Percentiles rank a stretch among this genome's conserved stretches.
Conservation (phyloP, 139 green algal species). For the Dunaliella sp. region DNA sequence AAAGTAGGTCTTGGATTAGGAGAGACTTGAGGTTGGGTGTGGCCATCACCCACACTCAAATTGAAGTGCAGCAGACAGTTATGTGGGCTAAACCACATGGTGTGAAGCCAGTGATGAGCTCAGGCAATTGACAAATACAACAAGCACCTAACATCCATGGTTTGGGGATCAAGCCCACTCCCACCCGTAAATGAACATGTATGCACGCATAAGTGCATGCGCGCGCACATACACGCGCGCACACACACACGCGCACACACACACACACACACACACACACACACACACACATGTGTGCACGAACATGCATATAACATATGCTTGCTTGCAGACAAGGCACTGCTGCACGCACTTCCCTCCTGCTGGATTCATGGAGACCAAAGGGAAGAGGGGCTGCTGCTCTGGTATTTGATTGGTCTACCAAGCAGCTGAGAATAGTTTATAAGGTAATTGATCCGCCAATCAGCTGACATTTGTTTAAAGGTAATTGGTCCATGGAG, state of each 20-base stretch:
- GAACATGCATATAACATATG: background rate
- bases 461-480: too few relatives aligned
- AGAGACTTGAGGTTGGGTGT: too few relatives aligned
- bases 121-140: too few relatives aligned
- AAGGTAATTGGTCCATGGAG: too few relatives aligned
- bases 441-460: constrained; percentile 44
- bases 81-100: too few relatives aligned
- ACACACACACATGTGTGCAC: background rate
- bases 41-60: too few relatives aligned
- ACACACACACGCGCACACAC: too few relatives aligned
- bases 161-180: background rate
- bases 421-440: constrained; percentile 32
- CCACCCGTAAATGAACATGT: background rate
- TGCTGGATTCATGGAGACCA: constrained; percentile 66
- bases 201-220: background rate
- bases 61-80: too few relatives aligned
- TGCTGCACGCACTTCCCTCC: constrained; percentile 19
- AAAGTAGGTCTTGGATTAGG: too few relatives aligned
- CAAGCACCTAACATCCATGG: background rate
- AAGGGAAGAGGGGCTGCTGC: constrained; percentile 56
- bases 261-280: too few relatives aligned
- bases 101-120: too few relatives aligned
- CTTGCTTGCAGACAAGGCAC: constrained; percentile 10
- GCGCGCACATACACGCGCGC: too few relatives aligned
- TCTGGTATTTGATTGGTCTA: constrained; percentile 66